Percentiles rank a stretch among this genome's conserved stretches.
Conservation (phyloP, 73 alveolate genomes). For the Stentor roeselii region DNA sequence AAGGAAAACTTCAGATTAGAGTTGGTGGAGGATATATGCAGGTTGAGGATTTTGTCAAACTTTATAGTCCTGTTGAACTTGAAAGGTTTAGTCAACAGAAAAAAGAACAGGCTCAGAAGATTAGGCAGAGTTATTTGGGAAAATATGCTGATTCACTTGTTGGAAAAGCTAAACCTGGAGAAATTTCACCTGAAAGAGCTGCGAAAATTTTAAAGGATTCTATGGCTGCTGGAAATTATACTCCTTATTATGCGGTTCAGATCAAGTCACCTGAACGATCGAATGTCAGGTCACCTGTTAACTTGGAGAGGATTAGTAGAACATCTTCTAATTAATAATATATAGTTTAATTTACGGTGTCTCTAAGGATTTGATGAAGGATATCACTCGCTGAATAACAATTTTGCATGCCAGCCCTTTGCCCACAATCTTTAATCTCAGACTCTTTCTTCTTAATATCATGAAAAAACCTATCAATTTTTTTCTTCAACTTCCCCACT, state of each 20-base stretch:
- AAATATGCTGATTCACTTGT: slow-evolving; percentile 14
- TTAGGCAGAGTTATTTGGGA: not conserved
- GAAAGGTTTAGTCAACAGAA: slow-evolving; percentile 25
- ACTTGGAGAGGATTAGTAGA: not conserved
- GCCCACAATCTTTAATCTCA: too few species aligned
- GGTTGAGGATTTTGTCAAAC: slow-evolving; percentile 33
- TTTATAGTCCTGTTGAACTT: slow-evolving; percentile 35
- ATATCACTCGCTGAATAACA: too few species aligned
- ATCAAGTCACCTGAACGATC: slow-evolving; percentile 1
- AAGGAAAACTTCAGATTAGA: slow-evolving; percentile 26
- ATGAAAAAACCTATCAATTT: too few species aligned
- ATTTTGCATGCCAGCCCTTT: too few species aligned
- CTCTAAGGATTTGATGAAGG: too few species aligned
- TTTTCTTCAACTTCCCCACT: too few species aligned
- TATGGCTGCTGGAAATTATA: slow-evolving; percentile 11
- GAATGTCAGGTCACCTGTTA: not conserved
- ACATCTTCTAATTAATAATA: not conserved
- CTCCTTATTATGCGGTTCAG: slow-evolving; percentile 13
- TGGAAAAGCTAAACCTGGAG: not conserved
- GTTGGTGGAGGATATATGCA: slow-evolving; percentile 40
- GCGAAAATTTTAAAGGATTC: slow-evolving; percentile 2
- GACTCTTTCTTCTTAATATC: too few species aligned
- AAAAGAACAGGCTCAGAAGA: slow-evolving; percentile 14
- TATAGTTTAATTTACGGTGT: too few species aligned
- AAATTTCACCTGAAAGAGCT: slow-evolving; percentile 25